A percentile compares a stretch with the other conserved stretches of the same genome.
phyloP scores from a whole-genome alignment of 345 rosid genomes.

The Lumnitzera racemosa region DNA sequence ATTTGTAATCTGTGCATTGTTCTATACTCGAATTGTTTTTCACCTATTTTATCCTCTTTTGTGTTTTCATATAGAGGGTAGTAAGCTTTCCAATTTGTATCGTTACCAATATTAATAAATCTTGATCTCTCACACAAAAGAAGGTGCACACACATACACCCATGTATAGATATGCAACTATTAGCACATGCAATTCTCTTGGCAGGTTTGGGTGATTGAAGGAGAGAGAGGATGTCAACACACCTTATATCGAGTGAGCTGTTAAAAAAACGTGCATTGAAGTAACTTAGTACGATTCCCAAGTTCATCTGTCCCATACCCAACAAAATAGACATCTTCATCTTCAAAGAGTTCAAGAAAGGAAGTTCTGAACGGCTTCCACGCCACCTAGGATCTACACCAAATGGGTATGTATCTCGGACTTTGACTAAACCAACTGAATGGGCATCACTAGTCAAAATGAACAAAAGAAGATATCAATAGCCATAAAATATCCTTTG shows the following conservation, averaged over 20 bases:
- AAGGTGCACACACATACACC: too few relatives aligned
- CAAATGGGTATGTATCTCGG: slow-evolving; percentile 85
- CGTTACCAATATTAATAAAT: too few relatives aligned
- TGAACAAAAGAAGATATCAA: slow-evolving; percentile 9
- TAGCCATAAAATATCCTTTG: too few relatives aligned
- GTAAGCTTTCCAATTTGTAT: too few relatives aligned
- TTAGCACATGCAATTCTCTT: neutral
- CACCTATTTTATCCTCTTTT: too few relatives aligned
- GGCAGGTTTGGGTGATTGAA: neutral
- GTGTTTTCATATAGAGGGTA: too few relatives aligned
- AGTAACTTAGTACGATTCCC: slow-evolving; percentile 80
- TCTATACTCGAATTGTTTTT: too few relatives aligned
- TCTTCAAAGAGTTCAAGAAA: slow-evolving; percentile 87
- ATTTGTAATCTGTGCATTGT: too few relatives aligned
- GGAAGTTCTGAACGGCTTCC: slow-evolving; percentile 97
- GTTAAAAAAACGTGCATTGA: slow-evolving; percentile 70
- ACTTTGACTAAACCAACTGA: slow-evolving; percentile 70
- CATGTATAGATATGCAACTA: too few relatives aligned
- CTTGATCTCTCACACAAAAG: too few relatives aligned
- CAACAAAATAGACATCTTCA: slow-evolving; percentile 95
- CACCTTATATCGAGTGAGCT: slow-evolving; percentile 80
- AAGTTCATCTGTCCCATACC: slow-evolving; percentile 95
- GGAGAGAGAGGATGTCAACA: slow-evolving; percentile 4
- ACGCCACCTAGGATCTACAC: slow-evolving; percentile 99
- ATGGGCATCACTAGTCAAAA: slow-evolving; percentile 58